A percentile compares a stretch with the other conserved stretches of the same genome.
These are phyloP conservation scores for Selenicereus undatus DNA, from an alignment of 148 eudicot genomes.

Conservation along the genomic window DNA sequence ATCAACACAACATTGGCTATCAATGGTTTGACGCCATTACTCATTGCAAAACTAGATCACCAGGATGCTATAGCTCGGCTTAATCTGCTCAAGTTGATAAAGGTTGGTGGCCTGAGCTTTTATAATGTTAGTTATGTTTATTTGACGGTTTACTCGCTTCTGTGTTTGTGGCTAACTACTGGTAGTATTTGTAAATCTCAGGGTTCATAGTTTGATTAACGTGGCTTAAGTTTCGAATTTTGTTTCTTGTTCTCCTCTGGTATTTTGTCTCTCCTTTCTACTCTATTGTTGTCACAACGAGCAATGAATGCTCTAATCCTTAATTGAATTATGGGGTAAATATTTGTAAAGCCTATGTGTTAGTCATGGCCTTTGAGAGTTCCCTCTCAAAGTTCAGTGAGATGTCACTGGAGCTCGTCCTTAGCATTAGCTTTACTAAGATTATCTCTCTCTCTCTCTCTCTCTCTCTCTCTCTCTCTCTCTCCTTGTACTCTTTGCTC, in stretches of 20 bases:
- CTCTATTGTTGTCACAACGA: not conserved
- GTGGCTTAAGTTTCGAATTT: not conserved
- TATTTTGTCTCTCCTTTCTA: not conserved
- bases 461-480: too few species aligned
- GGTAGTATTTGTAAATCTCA: not conserved
- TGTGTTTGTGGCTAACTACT: not conserved
- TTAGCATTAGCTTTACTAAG: not conserved
- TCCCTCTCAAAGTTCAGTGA: not conserved
- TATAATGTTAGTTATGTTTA: not conserved
- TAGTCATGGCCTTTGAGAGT: not conserved
- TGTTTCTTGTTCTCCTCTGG: too few species aligned
- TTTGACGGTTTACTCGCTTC: not conserved
- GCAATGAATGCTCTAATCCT: not conserved
- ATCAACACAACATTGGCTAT: constrained; percentile 92
- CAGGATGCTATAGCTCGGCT: constrained; percentile 99
- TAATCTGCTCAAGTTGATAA: constrained; percentile 86
- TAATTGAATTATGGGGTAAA: not conserved
- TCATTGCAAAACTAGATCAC: constrained; percentile 88
- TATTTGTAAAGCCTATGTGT: not conserved
- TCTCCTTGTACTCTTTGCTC: too few species aligned
- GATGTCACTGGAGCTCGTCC: not conserved
- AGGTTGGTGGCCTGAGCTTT: constrained; percentile 42
- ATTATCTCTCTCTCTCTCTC: too few species aligned
- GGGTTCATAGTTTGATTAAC: not conserved
- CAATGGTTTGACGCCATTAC: constrained; percentile 91